These are phyloP conservation scores for Hortiboletus campestris DNA, from an alignment of 768 basidiomycete genomes.

Conservation along the genomic window DNA sequence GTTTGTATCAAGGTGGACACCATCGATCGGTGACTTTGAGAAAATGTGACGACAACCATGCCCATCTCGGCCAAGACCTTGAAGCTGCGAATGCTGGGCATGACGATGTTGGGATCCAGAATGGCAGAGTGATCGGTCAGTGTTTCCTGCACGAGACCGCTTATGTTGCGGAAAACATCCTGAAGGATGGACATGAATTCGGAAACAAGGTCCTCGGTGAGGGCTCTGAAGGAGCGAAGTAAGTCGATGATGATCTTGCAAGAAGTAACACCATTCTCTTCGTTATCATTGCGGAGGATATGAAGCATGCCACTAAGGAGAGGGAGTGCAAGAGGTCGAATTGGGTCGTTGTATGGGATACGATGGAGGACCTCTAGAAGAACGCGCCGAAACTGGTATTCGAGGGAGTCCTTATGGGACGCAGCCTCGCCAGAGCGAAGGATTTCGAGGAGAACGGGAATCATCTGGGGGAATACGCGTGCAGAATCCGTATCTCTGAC, in stretches of 20 bases:
- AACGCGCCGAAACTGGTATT: conserved; percentile 82
- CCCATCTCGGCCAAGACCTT: conserved; percentile 94
- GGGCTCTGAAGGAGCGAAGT: conserved; percentile 69
- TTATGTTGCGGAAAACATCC: conserved; percentile 74
- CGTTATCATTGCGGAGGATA: conserved; percentile 85
- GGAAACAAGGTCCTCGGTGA: conserved; percentile 69
- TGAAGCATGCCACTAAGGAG: conserved; percentile 83
- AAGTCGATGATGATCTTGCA: conserved; percentile 93
- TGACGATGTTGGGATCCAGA: conserved; percentile 54
- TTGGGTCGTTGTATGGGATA: conserved; percentile 76
- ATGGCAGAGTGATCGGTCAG: conserved; percentile 64
- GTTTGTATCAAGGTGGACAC: conserved; percentile 65
- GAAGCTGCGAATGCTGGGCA: conserved; percentile 82
- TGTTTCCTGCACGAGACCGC: conserved; percentile 66
- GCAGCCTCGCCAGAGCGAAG: conserved; percentile 67
- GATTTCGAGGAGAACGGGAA: conserved; percentile 70
- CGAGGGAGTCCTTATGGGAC: conserved; percentile 61
- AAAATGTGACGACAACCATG: conserved; percentile 86
- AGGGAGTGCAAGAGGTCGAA: conserved; percentile 61
- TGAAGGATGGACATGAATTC: conserved; percentile 82
- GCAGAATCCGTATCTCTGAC: conserved; percentile 72
- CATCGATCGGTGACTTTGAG: conserved; percentile 72
- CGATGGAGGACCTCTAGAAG: conserved; percentile 89
- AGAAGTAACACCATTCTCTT: conserved; percentile 87
- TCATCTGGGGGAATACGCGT: conserved; percentile 67